Conservation (phyloP, 371 early-diverging fungal genomes). For the Mortierella sp. region DNA sequence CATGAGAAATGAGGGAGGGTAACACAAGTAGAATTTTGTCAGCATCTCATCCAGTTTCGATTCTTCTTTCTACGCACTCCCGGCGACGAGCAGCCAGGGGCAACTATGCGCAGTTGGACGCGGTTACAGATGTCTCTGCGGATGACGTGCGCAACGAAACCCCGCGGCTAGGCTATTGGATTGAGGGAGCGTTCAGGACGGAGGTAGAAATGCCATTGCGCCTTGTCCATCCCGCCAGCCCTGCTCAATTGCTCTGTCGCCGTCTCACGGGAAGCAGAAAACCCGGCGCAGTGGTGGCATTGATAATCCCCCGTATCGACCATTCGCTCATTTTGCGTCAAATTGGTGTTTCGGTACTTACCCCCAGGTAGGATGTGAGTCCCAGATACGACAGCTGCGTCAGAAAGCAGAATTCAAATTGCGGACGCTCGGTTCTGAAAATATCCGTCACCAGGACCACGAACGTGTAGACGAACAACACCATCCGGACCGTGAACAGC, state of each 20-base stretch:
- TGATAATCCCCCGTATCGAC: not conserved
- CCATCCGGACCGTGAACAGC: conserved; percentile 19
- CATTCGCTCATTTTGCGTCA: not conserved
- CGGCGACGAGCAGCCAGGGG: too few relatives aligned
- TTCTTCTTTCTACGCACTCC: too few relatives aligned
- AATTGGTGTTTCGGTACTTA: conserved; percentile 13
- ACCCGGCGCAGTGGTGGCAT: not conserved
- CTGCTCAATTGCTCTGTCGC: too few relatives aligned
- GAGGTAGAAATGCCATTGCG: too few relatives aligned
- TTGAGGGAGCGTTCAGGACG: too few relatives aligned
- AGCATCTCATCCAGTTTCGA: not conserved
- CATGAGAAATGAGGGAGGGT: not conserved
- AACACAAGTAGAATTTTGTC: not conserved
- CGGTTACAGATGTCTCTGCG: too few relatives aligned
- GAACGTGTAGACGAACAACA: conserved; percentile 29
- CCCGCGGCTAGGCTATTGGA: too few relatives aligned
- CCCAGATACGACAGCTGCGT: conserved; percentile 50
- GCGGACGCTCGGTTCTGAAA: conserved; percentile 23
- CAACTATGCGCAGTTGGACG: too few relatives aligned
- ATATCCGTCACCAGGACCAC: conserved; percentile 35
- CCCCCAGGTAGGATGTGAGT: conserved; percentile 43
- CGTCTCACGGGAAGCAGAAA: too few relatives aligned
- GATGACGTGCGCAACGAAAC: too few relatives aligned
- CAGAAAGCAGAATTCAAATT: conserved; percentile 40
- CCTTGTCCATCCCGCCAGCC: too few relatives aligned